Evolutionary conservation across 352 stramenopile species (phyloP), one percentile per base, ranked within the genome.

Genomic region (Phytophthora nicotianae): DNA sequence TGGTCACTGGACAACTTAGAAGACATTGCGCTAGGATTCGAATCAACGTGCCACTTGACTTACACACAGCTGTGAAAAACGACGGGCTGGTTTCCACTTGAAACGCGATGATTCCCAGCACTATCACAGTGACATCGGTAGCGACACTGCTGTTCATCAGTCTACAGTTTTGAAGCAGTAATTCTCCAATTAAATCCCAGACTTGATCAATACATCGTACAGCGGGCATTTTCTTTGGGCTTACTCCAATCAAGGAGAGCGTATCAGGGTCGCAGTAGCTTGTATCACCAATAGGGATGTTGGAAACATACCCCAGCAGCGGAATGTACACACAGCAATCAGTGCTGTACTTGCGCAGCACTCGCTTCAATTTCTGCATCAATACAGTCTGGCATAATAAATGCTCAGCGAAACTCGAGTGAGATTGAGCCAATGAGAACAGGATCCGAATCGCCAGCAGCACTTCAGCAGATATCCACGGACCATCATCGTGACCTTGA

Each of bases 131-230:
- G 11, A 84, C 59, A 32, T 64, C 38, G 14, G 47, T 79, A 20
- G 74, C 74, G 3, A 49, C n/a, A 3, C 72, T 35, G 35, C 20
- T 65, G n/a, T 56, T 43, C 6, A 32, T 11, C 1, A 65, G 16
- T 10, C 59, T n/a, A 50, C 72, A 86, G 42, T 90, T 92, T 10
- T 70, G 58, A 23, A 77, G n/a, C 13, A 92, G 51, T 24, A 90
- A 35, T 4, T 69, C 62, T 21, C 83, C 85, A 2, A 94, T 63
- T 7, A 94, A 45, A 38, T 89, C 80, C 85, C 85, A 91, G 0
- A 88, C 72, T 48, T 83, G 57, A 33, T 88, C 70, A n/a, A 86
- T 46, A 37, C 62, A 87, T 2, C 54, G 55, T 16, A 43, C 55
- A 11, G 70, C 61, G 0, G 47, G 55, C 0, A 55, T 8, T 32